phyloP scores from a whole-genome alignment of 1,284 basidiomycete genomes.

The Cutaneotrichosporon sp. region DNA sequence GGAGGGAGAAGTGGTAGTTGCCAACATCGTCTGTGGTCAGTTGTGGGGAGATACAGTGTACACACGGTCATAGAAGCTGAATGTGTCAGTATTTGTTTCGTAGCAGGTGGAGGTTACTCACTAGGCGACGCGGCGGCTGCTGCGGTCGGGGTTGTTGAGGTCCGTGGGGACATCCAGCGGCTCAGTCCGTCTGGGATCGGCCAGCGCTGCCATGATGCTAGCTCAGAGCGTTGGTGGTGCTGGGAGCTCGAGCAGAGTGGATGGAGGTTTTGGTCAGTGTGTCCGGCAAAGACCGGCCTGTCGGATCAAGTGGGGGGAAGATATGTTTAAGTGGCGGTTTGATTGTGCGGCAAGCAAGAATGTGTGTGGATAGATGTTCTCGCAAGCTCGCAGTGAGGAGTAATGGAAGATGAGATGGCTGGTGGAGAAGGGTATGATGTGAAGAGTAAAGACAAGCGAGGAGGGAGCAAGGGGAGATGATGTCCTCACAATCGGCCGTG shows the following conservation, averaged over 20 bases:
- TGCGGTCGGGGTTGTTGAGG: conserved; percentile 26
- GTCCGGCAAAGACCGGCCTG: background rate
- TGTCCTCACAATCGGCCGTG: background rate
- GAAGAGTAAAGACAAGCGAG: background rate
- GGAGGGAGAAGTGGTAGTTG: conserved; percentile 71
- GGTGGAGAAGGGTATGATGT: no score
- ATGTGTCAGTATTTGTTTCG: conserved; percentile 1
- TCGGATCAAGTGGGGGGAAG: background rate
- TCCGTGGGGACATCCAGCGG: conserved; percentile 25
- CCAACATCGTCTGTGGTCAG: conserved; percentile 45
- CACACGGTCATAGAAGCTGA: conserved; percentile 44
- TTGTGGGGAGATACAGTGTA: background rate
- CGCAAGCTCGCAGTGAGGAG: background rate
- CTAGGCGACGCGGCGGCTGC: conserved; percentile 29
- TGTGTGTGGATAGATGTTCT: background rate
- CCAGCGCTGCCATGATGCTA: conserved; percentile 14
- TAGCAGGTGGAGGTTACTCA: conserved; percentile 14
- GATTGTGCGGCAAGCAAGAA: background rate
- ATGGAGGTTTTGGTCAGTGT: background rate
- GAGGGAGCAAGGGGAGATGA: background rate
- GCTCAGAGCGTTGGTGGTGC: background rate
- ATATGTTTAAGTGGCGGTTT: background rate
- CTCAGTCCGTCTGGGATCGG: conserved; percentile 20
- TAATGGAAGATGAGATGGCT: background rate
- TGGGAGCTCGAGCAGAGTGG: background rate